phyloP scores from a whole-genome alignment of 2,329 filamentous ascomycete species.

The Tolypocladium guangdongense region DNA sequence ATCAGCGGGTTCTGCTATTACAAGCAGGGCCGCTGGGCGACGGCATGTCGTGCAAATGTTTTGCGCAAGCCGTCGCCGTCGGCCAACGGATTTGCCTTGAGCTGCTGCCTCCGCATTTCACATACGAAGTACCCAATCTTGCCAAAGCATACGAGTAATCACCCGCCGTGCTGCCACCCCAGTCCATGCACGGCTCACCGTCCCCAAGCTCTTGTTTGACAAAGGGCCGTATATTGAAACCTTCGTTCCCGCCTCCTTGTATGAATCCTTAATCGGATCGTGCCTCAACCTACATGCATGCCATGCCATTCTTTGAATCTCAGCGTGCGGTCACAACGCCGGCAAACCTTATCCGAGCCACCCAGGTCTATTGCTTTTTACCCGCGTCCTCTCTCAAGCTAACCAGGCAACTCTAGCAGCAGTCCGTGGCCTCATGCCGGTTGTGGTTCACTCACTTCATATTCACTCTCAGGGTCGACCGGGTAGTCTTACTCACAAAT shows the following conservation, averaged over 20 bases:
- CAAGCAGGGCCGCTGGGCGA: not conserved
- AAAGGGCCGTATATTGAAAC: not conserved
- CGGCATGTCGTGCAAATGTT: not conserved
- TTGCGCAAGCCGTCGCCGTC: not conserved
- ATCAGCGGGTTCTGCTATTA: not conserved
- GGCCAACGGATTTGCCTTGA: not conserved
- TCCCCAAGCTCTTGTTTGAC: not conserved
- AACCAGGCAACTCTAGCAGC: no score
- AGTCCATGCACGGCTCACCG: no score
- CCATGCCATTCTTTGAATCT: not conserved
- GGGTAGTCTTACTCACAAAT: no score
- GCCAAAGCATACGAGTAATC: not conserved
- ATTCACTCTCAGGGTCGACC: no score
- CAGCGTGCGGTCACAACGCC: not conserved
- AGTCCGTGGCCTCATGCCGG: no score
- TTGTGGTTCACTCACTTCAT: no score
- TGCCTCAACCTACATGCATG: not conserved
- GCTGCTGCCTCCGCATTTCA: not conserved
- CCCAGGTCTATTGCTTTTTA: conserved; percentile 31
- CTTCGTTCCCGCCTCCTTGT: not conserved
- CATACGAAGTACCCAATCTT: no score
- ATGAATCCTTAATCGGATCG: not conserved
- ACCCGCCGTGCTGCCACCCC: not conserved
- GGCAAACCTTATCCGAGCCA: not conserved
- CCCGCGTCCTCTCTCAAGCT: conserved; percentile 78